A percentile compares a stretch with the other conserved stretches of the same genome.
phyloP scores from a whole-genome alignment of 139 green algal species.

The Closterium sp. region DNA sequence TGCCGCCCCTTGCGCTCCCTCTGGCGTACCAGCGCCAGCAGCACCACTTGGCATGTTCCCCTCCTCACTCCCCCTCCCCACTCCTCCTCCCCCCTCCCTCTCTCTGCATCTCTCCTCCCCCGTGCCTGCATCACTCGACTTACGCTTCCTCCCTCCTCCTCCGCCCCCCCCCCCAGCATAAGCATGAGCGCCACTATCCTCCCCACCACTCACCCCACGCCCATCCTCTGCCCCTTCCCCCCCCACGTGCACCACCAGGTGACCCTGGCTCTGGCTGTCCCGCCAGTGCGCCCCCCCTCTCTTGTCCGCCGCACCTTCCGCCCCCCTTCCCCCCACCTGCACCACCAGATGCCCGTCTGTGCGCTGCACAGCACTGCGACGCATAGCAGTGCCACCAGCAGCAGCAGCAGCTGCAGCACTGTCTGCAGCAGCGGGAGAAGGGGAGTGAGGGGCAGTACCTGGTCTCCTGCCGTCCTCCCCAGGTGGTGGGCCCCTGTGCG shows the following conservation, averaged over 20 bases:
- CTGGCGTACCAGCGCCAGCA: not conserved
- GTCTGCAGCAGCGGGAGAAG: not conserved
- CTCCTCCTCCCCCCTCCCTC: not conserved
- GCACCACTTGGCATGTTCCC: not conserved
- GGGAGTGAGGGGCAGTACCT: not conserved
- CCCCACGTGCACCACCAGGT: not conserved
- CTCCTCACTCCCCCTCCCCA: not conserved
- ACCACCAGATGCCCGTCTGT: not conserved
- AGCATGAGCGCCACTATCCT: not conserved
- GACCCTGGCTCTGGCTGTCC: not conserved
- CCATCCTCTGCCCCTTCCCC: not conserved
- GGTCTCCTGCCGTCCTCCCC: not conserved
- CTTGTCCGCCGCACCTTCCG: not conserved
- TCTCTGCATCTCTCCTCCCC: not conserved
- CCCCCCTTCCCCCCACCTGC: not conserved
- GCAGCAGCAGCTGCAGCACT: not conserved
- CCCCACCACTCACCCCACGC: not conserved
- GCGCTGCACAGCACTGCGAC: not conserved
- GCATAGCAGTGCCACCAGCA: not conserved
- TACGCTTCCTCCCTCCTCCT: not conserved
- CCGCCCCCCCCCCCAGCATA: not conserved
- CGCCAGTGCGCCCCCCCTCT: not conserved
- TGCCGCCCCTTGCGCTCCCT: not conserved
- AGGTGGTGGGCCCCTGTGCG: not conserved
- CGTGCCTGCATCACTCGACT: not conserved